Conservation (phyloP, 768 basidiomycete genomes). For the Phanerochaete sordida region DNA sequence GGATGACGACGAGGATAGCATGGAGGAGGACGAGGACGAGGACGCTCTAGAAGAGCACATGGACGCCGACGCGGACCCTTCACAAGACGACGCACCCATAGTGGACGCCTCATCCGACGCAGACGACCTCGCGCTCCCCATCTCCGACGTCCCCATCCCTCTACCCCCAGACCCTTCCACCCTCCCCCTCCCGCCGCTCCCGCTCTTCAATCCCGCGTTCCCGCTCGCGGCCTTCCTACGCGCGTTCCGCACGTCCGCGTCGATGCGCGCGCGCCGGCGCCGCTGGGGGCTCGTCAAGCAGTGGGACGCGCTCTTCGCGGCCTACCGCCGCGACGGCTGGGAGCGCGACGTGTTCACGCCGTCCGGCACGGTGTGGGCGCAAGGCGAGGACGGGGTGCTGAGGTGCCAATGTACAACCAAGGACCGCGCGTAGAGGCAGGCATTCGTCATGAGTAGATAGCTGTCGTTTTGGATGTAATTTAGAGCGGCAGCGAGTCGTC, state of each 20-base stretch:
- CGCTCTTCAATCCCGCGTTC: neutral
- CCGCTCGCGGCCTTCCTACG: neutral
- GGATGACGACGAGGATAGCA: neutral
- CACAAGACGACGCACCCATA: no score
- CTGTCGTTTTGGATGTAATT: no score
- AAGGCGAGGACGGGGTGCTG: neutral
- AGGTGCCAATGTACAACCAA: neutral
- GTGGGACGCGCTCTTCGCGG: neutral
- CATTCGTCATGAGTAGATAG: no score
- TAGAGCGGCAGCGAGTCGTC: no score
- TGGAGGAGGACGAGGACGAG: neutral
- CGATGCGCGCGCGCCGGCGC: constrained; percentile 1
- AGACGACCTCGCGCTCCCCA: neutral
- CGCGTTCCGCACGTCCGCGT: neutral
- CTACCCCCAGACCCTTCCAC: neutral
- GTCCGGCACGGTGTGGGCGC: neutral
- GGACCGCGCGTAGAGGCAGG: no score
- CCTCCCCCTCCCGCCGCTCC: neutral
- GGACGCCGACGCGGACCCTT: no score
- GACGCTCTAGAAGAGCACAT: neutral
- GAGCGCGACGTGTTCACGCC: neutral
- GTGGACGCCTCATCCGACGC: neutral
- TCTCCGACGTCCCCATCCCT: neutral
- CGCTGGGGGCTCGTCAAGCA: constrained; percentile 5
- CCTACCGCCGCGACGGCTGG: constrained; percentile 6